These are phyloP conservation scores for Cytospora schulzeri DNA, from an alignment of 2,329 filamentous ascomycete genomes.

Conservation along the genomic window DNA sequence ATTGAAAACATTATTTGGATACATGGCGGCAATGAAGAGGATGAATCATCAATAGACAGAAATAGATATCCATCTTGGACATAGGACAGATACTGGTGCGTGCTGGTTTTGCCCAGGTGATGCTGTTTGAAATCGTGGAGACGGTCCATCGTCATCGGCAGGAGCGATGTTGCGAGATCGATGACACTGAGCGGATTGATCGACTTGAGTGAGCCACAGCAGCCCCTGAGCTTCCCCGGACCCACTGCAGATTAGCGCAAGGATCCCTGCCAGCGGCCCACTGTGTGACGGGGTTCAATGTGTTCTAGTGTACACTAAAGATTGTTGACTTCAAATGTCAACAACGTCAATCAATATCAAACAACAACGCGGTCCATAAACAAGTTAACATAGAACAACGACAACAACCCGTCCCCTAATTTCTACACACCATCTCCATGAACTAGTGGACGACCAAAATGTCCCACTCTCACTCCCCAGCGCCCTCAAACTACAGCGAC, in stretches of 20 bases:
- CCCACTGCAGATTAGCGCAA: constrained; percentile 1
- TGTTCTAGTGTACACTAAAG: neutral
- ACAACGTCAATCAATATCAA: neutral
- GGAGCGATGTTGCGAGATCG: neutral
- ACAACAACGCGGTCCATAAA: neutral
- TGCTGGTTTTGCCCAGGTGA: neutral
- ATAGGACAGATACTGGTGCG: neutral
- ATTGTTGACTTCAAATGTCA: constrained; percentile 1
- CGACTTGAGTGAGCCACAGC: no score
- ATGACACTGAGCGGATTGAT: constrained; percentile 1
- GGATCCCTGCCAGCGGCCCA: constrained; percentile 12
- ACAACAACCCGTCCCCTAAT: neutral
- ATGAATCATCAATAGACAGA: neutral
- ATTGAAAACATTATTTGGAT: neutral
- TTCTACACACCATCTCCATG: no score
- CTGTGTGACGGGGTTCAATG: neutral
- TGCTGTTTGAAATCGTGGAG: neutral
- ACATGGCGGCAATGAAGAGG: neutral
- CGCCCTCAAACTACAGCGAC: constrained; percentile 49
- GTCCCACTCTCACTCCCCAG: constrained; percentile 20
- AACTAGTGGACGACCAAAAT: constrained; percentile 1
- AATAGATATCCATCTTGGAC: neutral
- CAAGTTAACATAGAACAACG: neutral
- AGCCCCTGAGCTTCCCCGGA: constrained; percentile 20
- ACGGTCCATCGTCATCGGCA: neutral